Evolutionary conservation across 2,329 filamentous ascomycete genomes (phyloP).

Genomic region (Alternaria sp.): DNA sequence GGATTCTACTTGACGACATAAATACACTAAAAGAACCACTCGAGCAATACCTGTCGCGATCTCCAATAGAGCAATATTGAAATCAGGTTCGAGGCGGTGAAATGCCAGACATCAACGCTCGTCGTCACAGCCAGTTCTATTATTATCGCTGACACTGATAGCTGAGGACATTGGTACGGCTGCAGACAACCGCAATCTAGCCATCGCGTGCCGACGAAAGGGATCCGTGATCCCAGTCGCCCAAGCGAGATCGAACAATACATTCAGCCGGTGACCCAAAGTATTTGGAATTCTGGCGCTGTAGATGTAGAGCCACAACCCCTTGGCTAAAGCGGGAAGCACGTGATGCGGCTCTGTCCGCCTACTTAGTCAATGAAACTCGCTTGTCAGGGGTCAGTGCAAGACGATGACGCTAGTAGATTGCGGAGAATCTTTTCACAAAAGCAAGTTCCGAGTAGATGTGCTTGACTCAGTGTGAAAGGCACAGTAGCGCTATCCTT

Average conservation of each 20-base stretch:
- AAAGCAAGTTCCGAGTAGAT: neutral
- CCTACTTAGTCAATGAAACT: neutral
- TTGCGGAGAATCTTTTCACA: neutral
- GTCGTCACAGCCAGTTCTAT: neutral
- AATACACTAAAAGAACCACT: too few species aligned
- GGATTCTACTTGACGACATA: too few species aligned
- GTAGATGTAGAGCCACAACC: neutral
- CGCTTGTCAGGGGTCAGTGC: neutral
- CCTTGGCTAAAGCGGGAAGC: neutral
- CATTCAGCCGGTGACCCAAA: neutral
- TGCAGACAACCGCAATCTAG: neutral
- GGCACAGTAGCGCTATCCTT: neutral
- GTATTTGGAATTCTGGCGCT: neutral
- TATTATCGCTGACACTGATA: neutral
- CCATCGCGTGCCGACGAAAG: neutral
- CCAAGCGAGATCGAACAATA: neutral
- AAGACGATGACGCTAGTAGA: constrained; percentile 3
- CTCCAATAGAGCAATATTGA: neutral
- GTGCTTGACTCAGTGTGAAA: neutral
- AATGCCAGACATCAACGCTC: neutral
- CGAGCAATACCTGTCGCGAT: neutral
- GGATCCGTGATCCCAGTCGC: neutral
- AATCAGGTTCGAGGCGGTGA: neutral
- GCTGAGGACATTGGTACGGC: neutral
- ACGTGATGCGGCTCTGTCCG: constrained; percentile 7